Conservation (phyloP, 2,329 filamentous ascomycete species). For the Scedosporium apiospermum region DNA sequence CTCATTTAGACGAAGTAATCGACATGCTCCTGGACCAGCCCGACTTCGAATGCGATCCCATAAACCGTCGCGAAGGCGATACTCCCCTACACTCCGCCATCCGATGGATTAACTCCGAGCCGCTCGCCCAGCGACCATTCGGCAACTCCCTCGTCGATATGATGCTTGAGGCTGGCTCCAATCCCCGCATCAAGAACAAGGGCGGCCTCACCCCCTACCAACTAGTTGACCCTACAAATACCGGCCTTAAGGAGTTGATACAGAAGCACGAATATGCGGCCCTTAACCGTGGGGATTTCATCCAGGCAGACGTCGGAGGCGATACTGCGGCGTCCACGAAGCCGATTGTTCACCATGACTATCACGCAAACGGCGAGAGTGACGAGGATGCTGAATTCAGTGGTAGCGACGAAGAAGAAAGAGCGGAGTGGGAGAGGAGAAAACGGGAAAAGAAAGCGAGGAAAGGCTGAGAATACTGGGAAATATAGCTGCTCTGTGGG, state of each 20-base stretch:
- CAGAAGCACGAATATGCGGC: slow-evolving; percentile 60
- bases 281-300: slow-evolving; percentile 50
- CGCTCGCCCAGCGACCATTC: slow-evolving; percentile 51
- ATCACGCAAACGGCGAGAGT: slow-evolving; percentile 20
- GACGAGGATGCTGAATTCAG: slow-evolving; percentile 54
- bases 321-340: neutral
- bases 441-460: slow-evolving; percentile 26
- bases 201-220: slow-evolving; percentile 62
- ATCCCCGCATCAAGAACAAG: slow-evolving; percentile 54
- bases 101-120: slow-evolving; percentile 63
- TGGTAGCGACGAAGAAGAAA: slow-evolving; percentile 55
- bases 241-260: slow-evolving; percentile 50
- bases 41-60: slow-evolving; percentile 74
- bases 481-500: too few species aligned
- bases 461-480: neutral
- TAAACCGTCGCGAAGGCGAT: slow-evolving; percentile 61
- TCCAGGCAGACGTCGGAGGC: slow-evolving; percentile 23
- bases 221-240: slow-evolving; percentile 64
- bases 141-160: slow-evolving; percentile 63
- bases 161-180: slow-evolving; percentile 69
- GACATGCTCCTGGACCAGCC: slow-evolving; percentile 76
- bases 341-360: slow-evolving; percentile 13
- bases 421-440: slow-evolving; percentile 50
- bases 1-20: slow-evolving; percentile 59
- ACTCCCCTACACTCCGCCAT: slow-evolving; percentile 74